A percentile compares a stretch with the other conserved stretches of the same genome.
Evolutionary conservation across 1,284 basidiomycete genomes (phyloP).

Genomic region (Puccinia horiana): DNA sequence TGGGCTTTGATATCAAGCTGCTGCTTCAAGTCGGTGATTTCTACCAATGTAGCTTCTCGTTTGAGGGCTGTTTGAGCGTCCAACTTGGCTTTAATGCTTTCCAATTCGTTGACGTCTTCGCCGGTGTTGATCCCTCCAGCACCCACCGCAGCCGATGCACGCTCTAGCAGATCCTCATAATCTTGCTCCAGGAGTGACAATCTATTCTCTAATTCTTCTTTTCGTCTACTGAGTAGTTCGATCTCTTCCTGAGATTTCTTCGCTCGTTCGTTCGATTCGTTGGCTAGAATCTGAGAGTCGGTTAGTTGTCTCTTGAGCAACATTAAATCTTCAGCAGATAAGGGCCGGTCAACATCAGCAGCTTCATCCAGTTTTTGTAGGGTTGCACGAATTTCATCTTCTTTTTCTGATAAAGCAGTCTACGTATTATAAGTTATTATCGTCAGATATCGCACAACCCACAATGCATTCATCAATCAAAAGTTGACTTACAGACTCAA

Average conservation of each 20-base stretch:
- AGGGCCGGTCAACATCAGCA: conserved; percentile 65
- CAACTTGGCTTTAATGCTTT: conserved; percentile 72
- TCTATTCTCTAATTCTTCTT: conserved; percentile 83
- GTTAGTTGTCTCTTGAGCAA: conserved; percentile 80
- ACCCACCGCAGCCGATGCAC: conserved; percentile 41
- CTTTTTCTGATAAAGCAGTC: conserved; percentile 86
- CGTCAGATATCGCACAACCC: too few species aligned
- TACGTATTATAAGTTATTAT: too few species aligned
- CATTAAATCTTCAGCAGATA: conserved; percentile 73
- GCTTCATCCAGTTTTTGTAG: conserved; percentile 75
- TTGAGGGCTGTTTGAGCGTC: conserved; percentile 90
- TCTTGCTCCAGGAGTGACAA: conserved; percentile 81
- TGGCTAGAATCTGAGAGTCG: conserved; percentile 80
- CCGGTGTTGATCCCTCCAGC: conserved; percentile 26
- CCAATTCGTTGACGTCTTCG: conserved; percentile 37
- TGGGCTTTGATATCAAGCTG: conserved; percentile 83
- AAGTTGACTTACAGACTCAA: conserved; percentile 75
- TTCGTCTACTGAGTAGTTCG: conserved; percentile 76
- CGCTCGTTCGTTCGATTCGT: conserved; percentile 86
- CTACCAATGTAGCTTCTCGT: conserved; percentile 81
- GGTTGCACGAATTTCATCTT: conserved; percentile 81
- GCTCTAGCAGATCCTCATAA: conserved; percentile 86
- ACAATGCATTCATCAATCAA: not conserved
- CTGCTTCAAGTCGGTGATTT: conserved; percentile 85
- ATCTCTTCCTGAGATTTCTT: conserved; percentile 88